Percentiles rank a stretch among this genome's conserved stretches.
Conservation (phyloP, 2,329 filamentous ascomycete species). For the Dendryphion nanum region DNA sequence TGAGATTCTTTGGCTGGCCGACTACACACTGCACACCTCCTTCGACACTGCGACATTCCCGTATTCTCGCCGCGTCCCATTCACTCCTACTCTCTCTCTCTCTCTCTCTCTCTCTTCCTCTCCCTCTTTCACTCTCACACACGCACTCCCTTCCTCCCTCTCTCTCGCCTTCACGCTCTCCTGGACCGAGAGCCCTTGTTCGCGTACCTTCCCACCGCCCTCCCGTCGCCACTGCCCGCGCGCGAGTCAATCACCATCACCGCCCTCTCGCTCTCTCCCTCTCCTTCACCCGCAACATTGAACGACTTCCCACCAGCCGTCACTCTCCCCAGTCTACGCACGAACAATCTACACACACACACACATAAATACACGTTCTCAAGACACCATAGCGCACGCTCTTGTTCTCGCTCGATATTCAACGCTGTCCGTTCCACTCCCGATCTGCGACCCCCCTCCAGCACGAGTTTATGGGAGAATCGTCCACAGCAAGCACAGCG, state of each 20-base stretch:
- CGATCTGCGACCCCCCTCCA: conserved; percentile 1
- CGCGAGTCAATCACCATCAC: no score
- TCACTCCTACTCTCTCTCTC: no score
- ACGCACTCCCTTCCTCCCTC: background rate
- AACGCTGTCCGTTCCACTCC: background rate
- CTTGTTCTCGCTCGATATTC: background rate
- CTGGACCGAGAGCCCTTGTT: conserved; percentile 2
- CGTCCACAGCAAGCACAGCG: conserved; percentile 6
- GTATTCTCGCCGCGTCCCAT: no score
- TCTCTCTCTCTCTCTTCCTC: background rate
- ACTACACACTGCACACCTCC: no score
- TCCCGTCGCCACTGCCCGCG: background rate
- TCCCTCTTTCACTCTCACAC: background rate
- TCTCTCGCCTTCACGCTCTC: background rate
- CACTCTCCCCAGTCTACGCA: background rate
- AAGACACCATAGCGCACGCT: background rate
- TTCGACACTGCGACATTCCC: no score
- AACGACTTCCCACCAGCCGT: background rate
- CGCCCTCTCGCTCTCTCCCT: background rate
- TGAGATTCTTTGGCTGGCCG: no score
- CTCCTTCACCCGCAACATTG: background rate
- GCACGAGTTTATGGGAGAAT: conserved; percentile 21
- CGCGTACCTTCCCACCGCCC: conserved; percentile 2
- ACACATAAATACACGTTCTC: background rate
- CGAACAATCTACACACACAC: background rate